These are phyloP conservation scores for Volvariella surrecta DNA, from an alignment of 1,284 basidiomycete species.

Conservation along the genomic window DNA sequence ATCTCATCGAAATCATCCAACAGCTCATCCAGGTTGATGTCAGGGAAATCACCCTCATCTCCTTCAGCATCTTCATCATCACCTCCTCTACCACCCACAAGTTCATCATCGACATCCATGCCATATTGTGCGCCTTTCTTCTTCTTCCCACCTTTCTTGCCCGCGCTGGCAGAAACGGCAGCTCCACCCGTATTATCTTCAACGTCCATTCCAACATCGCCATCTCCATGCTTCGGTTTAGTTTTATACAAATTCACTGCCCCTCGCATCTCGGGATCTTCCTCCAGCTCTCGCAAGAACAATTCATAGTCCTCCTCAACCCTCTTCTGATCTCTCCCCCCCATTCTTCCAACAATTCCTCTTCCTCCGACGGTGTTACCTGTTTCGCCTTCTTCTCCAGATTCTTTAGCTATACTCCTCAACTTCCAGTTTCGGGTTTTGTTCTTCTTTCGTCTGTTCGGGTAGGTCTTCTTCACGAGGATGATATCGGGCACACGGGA, in stretches of 20 bases:
- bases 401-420: constrained; percentile 91
- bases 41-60: constrained; percentile 89
- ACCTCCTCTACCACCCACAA: constrained; percentile 19
- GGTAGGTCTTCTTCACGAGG: constrained; percentile 94
- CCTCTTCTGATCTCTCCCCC: constrained; percentile 87
- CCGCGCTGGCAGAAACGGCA: constrained; percentile 8
- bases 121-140: constrained; percentile 44
- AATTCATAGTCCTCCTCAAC: constrained; percentile 96
- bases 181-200: constrained; percentile 25
- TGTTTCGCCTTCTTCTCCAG: constrained; percentile 72
- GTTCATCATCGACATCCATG: constrained; percentile 67
- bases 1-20: constrained; percentile 89
- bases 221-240: constrained; percentile 18
- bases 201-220: constrained; percentile 35
- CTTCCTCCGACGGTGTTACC: constrained; percentile 45
- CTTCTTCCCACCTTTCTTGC: constrained; percentile 30
- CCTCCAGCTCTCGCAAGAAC: constrained; percentile 93
- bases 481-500: constrained; percentile 86
- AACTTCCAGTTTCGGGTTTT: constrained; percentile 84
- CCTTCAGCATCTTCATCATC: constrained; percentile 50
- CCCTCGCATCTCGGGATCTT: constrained; percentile 89
- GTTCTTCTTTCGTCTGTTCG: constrained; percentile 88
- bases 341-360: constrained; percentile 84
- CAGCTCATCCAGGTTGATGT: constrained; percentile 81
- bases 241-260: constrained; percentile 86